A percentile compares a stretch with the other conserved stretches of the same genome.
These are phyloP conservation scores for Neofusicoccum parvum DNA, from an alignment of 2,329 filamentous ascomycete genomes.

Conservation along the genomic window DNA sequence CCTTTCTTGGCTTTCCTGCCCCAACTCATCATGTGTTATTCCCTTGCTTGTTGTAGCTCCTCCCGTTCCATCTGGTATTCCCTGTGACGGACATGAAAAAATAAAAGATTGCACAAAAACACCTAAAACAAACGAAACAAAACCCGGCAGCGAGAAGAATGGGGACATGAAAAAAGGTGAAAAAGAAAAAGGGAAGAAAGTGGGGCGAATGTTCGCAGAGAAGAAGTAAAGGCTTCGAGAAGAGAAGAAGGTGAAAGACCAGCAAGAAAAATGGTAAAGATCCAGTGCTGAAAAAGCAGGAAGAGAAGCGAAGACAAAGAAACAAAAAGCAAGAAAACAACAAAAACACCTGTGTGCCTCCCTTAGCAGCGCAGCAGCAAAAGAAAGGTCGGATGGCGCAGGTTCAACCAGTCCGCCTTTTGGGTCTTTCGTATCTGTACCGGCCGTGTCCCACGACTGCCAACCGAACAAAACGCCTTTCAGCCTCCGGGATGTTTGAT, in stretches of 20 bases:
- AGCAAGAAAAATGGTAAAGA: conserved; percentile 8
- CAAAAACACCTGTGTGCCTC: conserved; percentile 16
- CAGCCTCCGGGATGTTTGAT: conserved; percentile 20
- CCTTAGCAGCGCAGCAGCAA: conserved; percentile 20
- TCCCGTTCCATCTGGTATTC: conserved; percentile 18
- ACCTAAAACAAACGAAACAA: conserved; percentile 15
- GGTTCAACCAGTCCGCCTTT: conserved; percentile 22
- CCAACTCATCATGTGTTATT: conserved; percentile 13
- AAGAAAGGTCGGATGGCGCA: conserved; percentile 22
- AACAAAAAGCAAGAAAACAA: neutral
- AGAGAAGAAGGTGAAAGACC: neutral
- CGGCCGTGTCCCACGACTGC: conserved; percentile 21
- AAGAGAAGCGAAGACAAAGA: neutral
- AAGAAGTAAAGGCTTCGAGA: neutral
- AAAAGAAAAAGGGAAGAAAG: conserved; percentile 16
- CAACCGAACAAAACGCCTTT: conserved; percentile 22
- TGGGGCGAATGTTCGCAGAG: neutral
- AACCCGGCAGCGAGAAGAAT: conserved; percentile 10
- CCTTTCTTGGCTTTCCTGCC: conserved; percentile 18
- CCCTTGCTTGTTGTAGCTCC: conserved; percentile 16
- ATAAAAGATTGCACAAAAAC: conserved; percentile 13
- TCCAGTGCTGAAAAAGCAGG: conserved; percentile 10
- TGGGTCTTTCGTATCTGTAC: conserved; percentile 22
- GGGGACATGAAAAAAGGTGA: conserved; percentile 4
- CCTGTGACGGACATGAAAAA: conserved; percentile 15